Percentiles rank a stretch among this genome's conserved stretches.
These are phyloP conservation scores for Sordariomycetes sp. DNA, from an alignment of 2,329 filamentous ascomycete genomes.

Conservation along the genomic window DNA sequence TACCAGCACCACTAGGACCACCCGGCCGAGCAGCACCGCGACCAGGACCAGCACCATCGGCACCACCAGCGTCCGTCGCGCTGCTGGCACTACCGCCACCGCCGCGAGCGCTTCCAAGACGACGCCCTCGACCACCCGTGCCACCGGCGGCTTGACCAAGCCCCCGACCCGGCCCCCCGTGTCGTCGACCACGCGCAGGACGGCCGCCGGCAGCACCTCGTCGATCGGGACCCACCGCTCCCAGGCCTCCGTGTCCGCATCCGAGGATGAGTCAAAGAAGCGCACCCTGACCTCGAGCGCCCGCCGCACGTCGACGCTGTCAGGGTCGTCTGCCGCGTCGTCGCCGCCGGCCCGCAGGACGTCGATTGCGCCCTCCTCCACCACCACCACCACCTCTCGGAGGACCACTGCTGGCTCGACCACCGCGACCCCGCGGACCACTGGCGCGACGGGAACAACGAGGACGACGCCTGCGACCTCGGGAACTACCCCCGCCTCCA, in stretches of 20 bases:
- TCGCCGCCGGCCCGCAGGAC: conserved; percentile 14
- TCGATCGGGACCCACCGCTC: conserved; percentile 28
- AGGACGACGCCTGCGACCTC: conserved; percentile 19
- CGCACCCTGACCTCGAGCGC: conserved; percentile 6
- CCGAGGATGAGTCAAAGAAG: conserved; percentile 35
- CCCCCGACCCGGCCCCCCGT: conserved; percentile 32
- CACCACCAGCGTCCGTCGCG: conserved; percentile 15
- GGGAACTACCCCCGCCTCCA: conserved; percentile 15
- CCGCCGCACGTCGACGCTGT: conserved; percentile 4
- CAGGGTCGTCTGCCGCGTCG: neutral
- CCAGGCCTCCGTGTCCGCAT: conserved; percentile 32
- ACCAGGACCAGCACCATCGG: conserved; percentile 12
- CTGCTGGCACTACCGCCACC: conserved; percentile 19
- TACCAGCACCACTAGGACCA: conserved; percentile 17
- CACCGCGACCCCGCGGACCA: conserved; percentile 13
- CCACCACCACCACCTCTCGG: conserved; percentile 14
- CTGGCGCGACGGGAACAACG: conserved; percentile 14
- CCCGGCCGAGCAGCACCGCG: conserved; percentile 9
- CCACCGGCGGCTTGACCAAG: conserved; percentile 28
- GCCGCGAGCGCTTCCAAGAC: conserved; percentile 14
- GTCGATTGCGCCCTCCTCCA: conserved; percentile 20
- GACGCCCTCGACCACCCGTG: conserved; percentile 18
- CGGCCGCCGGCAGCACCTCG: conserved; percentile 17
- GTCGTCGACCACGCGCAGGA: conserved; percentile 17
- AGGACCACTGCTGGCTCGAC: conserved; percentile 8